A percentile compares a stretch with the other conserved stretches of the same genome.
Evolutionary conservation across 768 basidiomycete genomes (phyloP).

Genomic region (Tulasnella sp.): DNA sequence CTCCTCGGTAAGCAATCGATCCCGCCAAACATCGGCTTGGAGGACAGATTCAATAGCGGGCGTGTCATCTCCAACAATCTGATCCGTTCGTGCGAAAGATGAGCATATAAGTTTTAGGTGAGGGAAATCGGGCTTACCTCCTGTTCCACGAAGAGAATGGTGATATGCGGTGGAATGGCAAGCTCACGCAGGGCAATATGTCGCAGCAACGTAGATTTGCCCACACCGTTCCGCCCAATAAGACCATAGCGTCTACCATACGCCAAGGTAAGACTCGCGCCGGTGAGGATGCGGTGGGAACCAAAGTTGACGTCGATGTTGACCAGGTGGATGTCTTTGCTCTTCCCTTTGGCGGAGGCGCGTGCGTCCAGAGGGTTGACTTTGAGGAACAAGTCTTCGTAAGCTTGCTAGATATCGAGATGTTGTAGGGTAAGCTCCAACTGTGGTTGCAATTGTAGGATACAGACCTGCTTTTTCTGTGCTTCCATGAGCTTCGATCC

Average conservation of each 20-base stretch:
- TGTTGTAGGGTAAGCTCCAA: neutral
- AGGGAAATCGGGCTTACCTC: conserved; percentile 42
- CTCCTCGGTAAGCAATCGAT: conserved; percentile 82
- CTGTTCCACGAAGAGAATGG: conserved; percentile 96
- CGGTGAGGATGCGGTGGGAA: conserved; percentile 84
- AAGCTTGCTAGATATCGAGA: conserved; percentile 55
- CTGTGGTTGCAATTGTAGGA: neutral
- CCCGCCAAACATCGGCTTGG: conserved; percentile 99
- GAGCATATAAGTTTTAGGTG: neutral
- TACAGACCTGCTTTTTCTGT: conserved; percentile 66
- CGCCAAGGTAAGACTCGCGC: conserved; percentile 75
- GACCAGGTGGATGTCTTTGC: conserved; percentile 90
- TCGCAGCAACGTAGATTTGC: conserved; percentile 85
- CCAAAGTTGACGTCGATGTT: conserved; percentile 95
- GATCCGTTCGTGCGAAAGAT: too few relatives aligned
- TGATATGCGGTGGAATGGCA: conserved; percentile 86
- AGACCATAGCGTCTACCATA: conserved; percentile 84
- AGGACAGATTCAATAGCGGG: conserved; percentile 85
- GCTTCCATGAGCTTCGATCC: conserved; percentile 91
- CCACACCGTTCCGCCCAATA: conserved; percentile 74
- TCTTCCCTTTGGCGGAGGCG: conserved; percentile 75
- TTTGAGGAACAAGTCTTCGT: conserved; percentile 99
- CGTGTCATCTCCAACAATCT: conserved; percentile 92
- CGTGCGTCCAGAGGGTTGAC: conserved; percentile 88
- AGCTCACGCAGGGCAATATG: conserved; percentile 94